These are phyloP conservation scores for Laguncularia racemosa DNA, from an alignment of 345 rosid genomes.

Conservation along the genomic window DNA sequence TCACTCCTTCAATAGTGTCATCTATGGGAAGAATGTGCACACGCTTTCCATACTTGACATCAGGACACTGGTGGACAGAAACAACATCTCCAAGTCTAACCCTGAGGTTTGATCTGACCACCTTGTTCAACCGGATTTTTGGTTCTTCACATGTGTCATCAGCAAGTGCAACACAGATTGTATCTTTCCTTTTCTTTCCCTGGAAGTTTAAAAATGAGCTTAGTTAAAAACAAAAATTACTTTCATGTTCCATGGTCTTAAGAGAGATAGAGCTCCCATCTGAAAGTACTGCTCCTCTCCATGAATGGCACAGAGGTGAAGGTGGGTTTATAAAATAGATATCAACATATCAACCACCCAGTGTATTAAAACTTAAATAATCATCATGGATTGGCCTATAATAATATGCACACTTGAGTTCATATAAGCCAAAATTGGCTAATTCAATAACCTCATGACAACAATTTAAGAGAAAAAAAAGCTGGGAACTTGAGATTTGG, in stretches of 20 bases:
- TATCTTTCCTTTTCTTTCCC: constrained; percentile 89
- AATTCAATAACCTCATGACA: too few relatives aligned
- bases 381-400: too few relatives aligned
- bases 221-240: not conserved
- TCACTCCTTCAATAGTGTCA: constrained; percentile 88
- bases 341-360: too few relatives aligned
- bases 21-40: constrained; percentile 91
- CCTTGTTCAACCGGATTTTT: constrained; percentile 85
- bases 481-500: not conserved
- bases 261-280: too few relatives aligned
- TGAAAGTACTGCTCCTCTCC: not conserved
- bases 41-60: constrained; percentile 91
- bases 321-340: not conserved
- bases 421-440: too few relatives aligned
- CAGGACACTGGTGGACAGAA: constrained; percentile 85
- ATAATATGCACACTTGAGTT: too few relatives aligned
- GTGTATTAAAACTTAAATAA: too few relatives aligned
- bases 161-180: constrained; percentile 77
- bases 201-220: constrained; percentile 12
- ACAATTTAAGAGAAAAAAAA: not conserved
- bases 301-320: too few relatives aligned
- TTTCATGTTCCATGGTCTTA: too few relatives aligned
- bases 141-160: constrained; percentile 83
- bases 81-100: constrained; percentile 89
- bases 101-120: constrained; percentile 80